phyloP scores from a whole-genome alignment of 208 protist species.

The Acanthamoeba healyi region DNA sequence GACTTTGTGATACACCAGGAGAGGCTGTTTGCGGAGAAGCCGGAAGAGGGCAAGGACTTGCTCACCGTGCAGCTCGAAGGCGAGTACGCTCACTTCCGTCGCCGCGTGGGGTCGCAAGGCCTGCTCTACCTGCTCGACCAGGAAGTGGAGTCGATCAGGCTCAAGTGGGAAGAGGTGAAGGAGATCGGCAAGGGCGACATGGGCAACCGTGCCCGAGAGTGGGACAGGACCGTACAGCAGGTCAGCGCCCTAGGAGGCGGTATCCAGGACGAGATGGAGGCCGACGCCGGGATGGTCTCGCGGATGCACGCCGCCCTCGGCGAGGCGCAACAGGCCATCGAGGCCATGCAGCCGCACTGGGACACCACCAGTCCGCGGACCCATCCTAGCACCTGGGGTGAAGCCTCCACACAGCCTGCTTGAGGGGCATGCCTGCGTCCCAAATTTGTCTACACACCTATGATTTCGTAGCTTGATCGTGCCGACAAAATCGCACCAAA shows the following conservation, averaged over 20 bases:
- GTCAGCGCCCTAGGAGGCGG: background rate
- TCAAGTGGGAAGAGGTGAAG: slow-evolving; percentile 16
- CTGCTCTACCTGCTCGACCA: slow-evolving; percentile 24
- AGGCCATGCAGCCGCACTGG: slow-evolving; percentile 4
- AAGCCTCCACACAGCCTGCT: too few relatives aligned
- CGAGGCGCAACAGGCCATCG: background rate
- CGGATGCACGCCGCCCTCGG: background rate
- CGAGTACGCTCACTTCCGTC: background rate
- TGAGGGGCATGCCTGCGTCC: too few relatives aligned
- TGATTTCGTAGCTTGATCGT: too few relatives aligned
- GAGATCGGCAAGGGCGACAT: background rate
- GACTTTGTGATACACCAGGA: background rate
- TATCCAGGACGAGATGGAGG: background rate
- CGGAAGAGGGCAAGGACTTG: slow-evolving; percentile 4
- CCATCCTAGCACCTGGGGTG: background rate
- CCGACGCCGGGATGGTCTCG: background rate
- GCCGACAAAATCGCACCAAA: too few relatives aligned
- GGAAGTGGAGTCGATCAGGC: background rate
- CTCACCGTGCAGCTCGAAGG: background rate
- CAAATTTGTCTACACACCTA: too few relatives aligned
- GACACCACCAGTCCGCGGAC: background rate
- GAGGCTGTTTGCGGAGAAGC: background rate
- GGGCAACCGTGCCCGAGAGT: background rate
- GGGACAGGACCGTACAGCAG: background rate
- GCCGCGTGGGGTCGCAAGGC: slow-evolving; percentile 10